Percentiles rank a stretch among this genome's conserved stretches.
phyloP scores from a whole-genome alignment of 805 yeast genomes.

The Blastobotrys parvus region DNA sequence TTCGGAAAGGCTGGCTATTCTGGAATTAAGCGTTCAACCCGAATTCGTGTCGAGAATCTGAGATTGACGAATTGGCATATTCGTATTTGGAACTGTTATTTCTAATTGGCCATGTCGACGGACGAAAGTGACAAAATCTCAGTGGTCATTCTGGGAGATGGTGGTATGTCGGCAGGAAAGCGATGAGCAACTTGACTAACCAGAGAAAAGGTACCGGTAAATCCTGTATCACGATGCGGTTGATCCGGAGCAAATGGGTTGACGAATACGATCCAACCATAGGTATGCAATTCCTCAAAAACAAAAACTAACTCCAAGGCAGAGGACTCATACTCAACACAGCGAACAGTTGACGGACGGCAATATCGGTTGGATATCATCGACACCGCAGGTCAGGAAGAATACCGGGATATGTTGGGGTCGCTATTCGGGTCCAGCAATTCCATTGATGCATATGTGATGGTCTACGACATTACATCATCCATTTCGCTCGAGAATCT shows the following conservation, averaged over 20 bases:
- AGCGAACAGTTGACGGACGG: conserved; percentile 36
- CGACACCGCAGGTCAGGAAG: conserved; percentile 78
- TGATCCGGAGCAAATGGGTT: conserved; percentile 28
- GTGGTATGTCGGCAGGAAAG: conserved; percentile 26
- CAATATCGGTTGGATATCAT: conserved; percentile 48
- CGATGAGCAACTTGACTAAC: too few species aligned
- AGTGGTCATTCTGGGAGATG: conserved; percentile 27
- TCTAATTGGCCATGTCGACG: too few species aligned
- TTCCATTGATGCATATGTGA: conserved; percentile 25
- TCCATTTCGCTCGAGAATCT: conserved; percentile 23
- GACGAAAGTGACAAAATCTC: conserved; percentile 31
- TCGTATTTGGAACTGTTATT: too few species aligned
- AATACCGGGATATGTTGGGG: conserved; percentile 56
- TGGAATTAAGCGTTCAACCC: too few species aligned
- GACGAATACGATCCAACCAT: conserved; percentile 31
- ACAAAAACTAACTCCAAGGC: not conserved
- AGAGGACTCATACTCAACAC: conserved; percentile 27
- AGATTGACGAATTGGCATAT: too few species aligned
- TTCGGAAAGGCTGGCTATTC: too few species aligned
- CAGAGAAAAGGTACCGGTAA: conserved; percentile 22
- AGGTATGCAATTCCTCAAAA: conserved; percentile 11
- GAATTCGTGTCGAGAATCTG: too few species aligned
- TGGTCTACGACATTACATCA: conserved; percentile 29
- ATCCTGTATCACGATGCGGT: conserved; percentile 27
- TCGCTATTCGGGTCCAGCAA: conserved; percentile 21